phyloP scores from a whole-genome alignment of 139 green algal genomes.

The Asterochloris sp. region DNA sequence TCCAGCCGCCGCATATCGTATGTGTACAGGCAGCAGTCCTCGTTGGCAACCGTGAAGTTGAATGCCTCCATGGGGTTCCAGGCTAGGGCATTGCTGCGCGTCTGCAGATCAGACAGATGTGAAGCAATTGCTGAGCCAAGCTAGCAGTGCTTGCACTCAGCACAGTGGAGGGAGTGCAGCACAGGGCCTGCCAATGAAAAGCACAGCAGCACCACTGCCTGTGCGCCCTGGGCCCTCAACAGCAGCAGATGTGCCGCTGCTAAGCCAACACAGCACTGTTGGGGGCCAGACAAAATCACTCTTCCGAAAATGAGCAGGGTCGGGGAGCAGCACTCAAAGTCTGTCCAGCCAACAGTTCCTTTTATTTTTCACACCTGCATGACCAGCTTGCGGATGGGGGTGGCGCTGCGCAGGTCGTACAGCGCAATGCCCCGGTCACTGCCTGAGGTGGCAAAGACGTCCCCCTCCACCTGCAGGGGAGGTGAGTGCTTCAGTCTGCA shows the following conservation, averaged over 20 bases:
- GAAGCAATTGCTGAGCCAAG: not conserved
- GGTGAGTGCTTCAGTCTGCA: too few relatives aligned
- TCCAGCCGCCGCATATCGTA: conserved; percentile 96
- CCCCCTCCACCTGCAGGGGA: conserved; percentile 68
- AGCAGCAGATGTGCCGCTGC: not conserved
- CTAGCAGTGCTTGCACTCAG: not conserved
- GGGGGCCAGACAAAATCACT: not conserved
- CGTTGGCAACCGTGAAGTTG: conserved; percentile 95
- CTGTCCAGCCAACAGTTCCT: not conserved
- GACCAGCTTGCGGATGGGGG: conserved; percentile 89
- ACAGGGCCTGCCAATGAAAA: not conserved
- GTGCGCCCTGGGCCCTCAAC: not conserved
- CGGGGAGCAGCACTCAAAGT: not conserved
- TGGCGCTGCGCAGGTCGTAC: conserved; percentile 88
- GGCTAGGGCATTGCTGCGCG: conserved; percentile 79
- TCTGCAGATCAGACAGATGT: conserved; percentile 52
- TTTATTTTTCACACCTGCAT: conserved; percentile 30
- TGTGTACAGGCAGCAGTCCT: conserved; percentile 95
- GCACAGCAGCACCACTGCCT: not conserved
- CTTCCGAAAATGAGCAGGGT: not conserved
- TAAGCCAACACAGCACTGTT: not conserved
- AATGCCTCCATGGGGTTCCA: conserved; percentile 99
- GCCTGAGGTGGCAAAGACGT: conserved; percentile 87
- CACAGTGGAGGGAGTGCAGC: not conserved
- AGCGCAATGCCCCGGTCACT: conserved; percentile 90